Evolutionary conservation across 768 basidiomycete genomes (phyloP).

Genomic region (Hericium rajendrae): DNA sequence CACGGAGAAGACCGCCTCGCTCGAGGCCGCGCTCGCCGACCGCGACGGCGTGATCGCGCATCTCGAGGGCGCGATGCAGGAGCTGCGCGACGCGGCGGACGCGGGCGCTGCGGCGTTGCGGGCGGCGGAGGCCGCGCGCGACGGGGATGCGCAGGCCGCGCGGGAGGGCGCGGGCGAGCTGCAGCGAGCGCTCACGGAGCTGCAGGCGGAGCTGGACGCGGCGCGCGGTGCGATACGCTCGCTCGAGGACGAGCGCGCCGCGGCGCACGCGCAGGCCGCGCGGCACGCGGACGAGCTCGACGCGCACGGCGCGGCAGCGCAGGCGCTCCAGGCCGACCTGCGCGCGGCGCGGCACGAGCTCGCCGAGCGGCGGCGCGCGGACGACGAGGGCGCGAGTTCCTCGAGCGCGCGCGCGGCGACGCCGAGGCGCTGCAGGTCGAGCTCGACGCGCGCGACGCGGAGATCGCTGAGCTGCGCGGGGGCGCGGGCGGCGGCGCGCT

Average conservation of each 20-base stretch:
- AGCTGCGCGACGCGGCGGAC: slow-evolving; percentile 42
- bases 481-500: slow-evolving; percentile 40
- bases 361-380: slow-evolving; percentile 32
- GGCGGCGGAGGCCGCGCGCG: slow-evolving; percentile 34
- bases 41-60: slow-evolving; percentile 50
- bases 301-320: slow-evolving; percentile 34
- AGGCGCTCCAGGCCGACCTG: slow-evolving; percentile 45
- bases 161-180: slow-evolving; percentile 47
- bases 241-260: slow-evolving; percentile 58
- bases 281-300: slow-evolving; percentile 51
- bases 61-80: slow-evolving; percentile 50
- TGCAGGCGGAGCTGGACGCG: slow-evolving; percentile 53
- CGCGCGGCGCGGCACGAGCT: slow-evolving; percentile 42
- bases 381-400: slow-evolving; percentile 56
- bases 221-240: slow-evolving; percentile 43
- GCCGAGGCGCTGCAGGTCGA: slow-evolving; percentile 62
- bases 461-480: slow-evolving; percentile 47
- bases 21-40: slow-evolving; percentile 44
- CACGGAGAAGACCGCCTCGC: slow-evolving; percentile 48
- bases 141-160: slow-evolving; percentile 42
- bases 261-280: slow-evolving; percentile 44
- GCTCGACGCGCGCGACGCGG: slow-evolving; percentile 51
- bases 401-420: slow-evolving; percentile 57
- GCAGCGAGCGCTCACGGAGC: slow-evolving; percentile 48
- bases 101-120: slow-evolving; percentile 35